Evolutionary conservation across 2,329 filamentous ascomycete species (phyloP), one percentile per base, ranked within the genome.

Genomic region (Onygenales sp.): DNA sequence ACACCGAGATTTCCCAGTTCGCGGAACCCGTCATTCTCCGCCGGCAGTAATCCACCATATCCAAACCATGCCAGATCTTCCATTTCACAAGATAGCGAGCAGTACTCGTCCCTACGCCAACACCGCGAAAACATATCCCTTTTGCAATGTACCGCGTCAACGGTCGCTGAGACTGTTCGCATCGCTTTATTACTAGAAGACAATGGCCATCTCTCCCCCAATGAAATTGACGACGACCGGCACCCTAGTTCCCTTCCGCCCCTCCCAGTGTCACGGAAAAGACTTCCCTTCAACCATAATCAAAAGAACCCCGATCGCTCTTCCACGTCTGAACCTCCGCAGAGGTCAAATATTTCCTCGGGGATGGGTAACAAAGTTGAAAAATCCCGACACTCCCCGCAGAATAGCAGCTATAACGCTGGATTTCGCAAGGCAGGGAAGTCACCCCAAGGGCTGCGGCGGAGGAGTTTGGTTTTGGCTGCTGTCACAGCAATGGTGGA

Each of bases 71-170:
- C 36, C 8, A 17, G 10, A 10, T 14, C 40, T 4, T 9, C 33
- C 54, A 14, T 49, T 32, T 8, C 53, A 46, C 48, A 42, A 11
- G 58, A 65, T 44, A 56, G 60, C 10, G 52, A 54, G 62, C 33
- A 42, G 10, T 40, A 42, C 13, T 56, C 57, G 42, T 58, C 59
- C 47, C 54, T 71, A 37, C 70, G 70, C 37, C 53, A 59, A 17
- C 69, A 70, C 48, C 64, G 70, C 11, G 69, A 73, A 52, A 66
- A 67, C 4, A 66, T 73, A 53, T 69, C 70, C 17, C 64, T 68
- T 42, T 54, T 72, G 13, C 70, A 73, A 57, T 72, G 69, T 56
- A 65, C 65, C 46, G 58, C 67, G 9, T 59, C 61, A 0, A 57
- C 55, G 2, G 65, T 68, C 5, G 49, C 70, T 2, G 70, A 73